Conservation (phyloP, 129 eudicot species). For the Saposhnikovia divaricata region DNA sequence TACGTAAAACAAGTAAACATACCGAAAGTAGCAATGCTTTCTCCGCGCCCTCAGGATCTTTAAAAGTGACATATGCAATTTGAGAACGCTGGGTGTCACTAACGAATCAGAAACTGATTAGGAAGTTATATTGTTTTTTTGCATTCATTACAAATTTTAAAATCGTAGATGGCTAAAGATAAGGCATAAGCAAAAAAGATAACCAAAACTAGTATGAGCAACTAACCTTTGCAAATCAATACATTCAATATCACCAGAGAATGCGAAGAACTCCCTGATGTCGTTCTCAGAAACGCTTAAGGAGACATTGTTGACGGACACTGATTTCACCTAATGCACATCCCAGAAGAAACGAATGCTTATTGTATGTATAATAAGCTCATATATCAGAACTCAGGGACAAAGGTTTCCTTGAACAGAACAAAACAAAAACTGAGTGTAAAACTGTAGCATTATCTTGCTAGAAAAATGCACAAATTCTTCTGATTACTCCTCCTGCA, state of each 20-base stretch:
- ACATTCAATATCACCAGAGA: conserved; percentile 68
- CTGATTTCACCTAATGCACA: conserved; percentile 42
- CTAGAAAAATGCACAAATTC: neutral
- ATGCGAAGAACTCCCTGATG: conserved; percentile 76
- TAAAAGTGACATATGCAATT: conserved; percentile 66
- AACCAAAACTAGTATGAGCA: neutral
- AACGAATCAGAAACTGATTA: conserved; percentile 11
- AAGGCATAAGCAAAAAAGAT: neutral
- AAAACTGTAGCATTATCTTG: neutral
- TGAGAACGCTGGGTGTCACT: conserved; percentile 68
- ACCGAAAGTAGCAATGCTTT: conserved; percentile 85
- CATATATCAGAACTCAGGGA: neutral
- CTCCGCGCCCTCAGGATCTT: conserved; percentile 69
- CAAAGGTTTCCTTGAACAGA: neutral
- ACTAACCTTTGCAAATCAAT: conserved; percentile 55
- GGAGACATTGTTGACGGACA: conserved; percentile 65
- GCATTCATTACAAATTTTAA: neutral
- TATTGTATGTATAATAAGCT: neutral
- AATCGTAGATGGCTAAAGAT: neutral
- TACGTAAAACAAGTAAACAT: conserved; percentile 4
- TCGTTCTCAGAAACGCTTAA: conserved; percentile 67
- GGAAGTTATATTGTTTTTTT: neutral
- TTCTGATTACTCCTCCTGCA: neutral
- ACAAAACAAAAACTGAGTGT: neutral
- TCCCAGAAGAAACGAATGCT: neutral